Evolutionary conservation across 176 grass and related monocot species (phyloP).

Genomic region (Bromus sterilis): DNA sequence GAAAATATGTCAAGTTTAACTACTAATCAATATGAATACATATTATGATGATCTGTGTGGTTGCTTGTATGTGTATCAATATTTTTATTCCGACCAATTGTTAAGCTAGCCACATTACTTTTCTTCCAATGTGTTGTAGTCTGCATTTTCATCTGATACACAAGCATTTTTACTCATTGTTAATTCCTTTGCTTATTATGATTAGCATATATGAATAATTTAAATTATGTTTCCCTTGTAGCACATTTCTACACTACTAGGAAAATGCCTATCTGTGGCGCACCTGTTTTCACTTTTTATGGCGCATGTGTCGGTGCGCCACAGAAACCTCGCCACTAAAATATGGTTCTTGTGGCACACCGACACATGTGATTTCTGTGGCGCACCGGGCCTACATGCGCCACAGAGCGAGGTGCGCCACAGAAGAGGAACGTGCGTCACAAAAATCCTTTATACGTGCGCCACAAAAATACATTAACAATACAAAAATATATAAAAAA

Average conservation of each 20-base stretch:
- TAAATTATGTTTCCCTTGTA: slow-evolving; percentile 32
- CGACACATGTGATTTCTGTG: no score
- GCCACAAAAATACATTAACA: no score
- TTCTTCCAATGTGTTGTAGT: background rate
- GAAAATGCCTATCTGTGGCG: no score
- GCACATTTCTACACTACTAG: slow-evolving; percentile 91
- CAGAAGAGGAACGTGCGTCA: no score
- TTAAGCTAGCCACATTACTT: background rate
- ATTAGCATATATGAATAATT: background rate
- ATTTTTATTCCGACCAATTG: background rate
- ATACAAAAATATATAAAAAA: no score
- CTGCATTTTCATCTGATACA: background rate
- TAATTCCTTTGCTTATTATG: background rate
- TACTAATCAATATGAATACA: background rate
- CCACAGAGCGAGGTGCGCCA: no score
- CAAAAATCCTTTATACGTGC: no score
- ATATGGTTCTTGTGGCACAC: no score
- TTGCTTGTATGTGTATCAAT: background rate
- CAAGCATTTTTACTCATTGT: background rate
- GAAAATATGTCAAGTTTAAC: background rate
- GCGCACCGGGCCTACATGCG: no score
- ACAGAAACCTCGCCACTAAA: no score
- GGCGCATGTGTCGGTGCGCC: no score
- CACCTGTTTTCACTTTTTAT: no score
- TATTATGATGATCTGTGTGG: background rate